Base-by-base conservation (phyloP, 768 basidiomycete genomes). In the Calocybe indica region DNA sequence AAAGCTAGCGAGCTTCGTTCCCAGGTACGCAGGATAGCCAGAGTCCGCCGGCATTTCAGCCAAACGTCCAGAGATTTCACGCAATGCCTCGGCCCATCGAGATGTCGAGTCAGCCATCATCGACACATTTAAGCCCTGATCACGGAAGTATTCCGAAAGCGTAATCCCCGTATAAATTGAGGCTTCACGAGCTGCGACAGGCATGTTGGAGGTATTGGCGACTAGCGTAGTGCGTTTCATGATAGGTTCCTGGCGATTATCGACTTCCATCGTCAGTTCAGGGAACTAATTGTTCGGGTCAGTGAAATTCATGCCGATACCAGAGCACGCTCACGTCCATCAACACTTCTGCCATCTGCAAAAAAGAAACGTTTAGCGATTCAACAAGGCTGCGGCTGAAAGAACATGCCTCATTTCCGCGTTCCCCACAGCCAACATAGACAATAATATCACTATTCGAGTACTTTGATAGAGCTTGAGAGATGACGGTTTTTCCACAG, bases 41-140 rank as follows among this genome's bases (percentile, higher is more conserved):
- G 96, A 98, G 66, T 98, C 96, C 30, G 96, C 96, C 42, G 96
- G 96, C 96, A 99, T 99, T 70, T 99, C 96, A 35, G 96, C 96
- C 52, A 99, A 68, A 69, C 96, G 94, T 69, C 96, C 96, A 15
- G 94, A 97, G 54, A 99, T 97, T 78, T 99, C 96, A 74, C 96
- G 92, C 40, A 99, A 72, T 13, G 96, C 96, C 63, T 99, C 96
- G 29, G 96, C 96, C 96, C 96, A 99, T 56, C 96, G 93, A 14
- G 92, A 95, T 0, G 95, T 97, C 5, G 92, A 95, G 66, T 98
- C 95, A 34, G 94, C 95, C 93, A 98, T 97, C 95, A 98, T 97
- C 40, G 95, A 84, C 36, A 98, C 95, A 59, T 98, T 93, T 61
- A 78, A 83, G 13, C 96, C 96, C 66, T 98, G 96, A 67, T 99